Base-by-base conservation (phyloP, 768 basidiomycete species). In the Lentinula lateritia region DNA sequence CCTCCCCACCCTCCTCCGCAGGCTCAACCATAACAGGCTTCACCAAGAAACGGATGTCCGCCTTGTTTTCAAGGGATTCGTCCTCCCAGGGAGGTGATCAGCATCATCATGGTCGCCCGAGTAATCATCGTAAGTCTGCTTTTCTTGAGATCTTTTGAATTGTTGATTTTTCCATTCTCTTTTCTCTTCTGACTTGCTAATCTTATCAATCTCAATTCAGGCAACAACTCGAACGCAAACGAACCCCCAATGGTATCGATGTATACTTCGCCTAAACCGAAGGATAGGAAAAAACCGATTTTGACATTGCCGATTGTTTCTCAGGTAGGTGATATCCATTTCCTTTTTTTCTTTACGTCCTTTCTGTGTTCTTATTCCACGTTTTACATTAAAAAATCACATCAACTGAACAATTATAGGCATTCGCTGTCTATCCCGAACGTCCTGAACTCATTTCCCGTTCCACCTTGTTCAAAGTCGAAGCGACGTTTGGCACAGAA, bases 371-470 rank as follows among this genome's bases (percentile, higher is more conserved):
- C 2, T 18, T 36, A 6, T 5, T 15, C 16, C 13, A 23, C 23
- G 23, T 39, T 39, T 28, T 32, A 53, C 35, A 28, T 16, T 53
- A 7, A 28, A 28, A 28, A 28, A 28, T 3, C 2, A 28, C 28
- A 28, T 28, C 28, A 4, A 28, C n/a, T 16, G 7, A 10, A 3
- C 38, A 8, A 9, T 50, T 32, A 39, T 93, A 97, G 74, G 92
- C 89, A 16, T 97, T 95, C 69, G 92, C 93, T 2, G 93, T 99
- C 8, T 99, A 95, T 71, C 96, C 96, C 1, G 96, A 98, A 70
- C 84, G 93, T n/a, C 92, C 93, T 9, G 92, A 94, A 66, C 76
- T 97, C 65, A 95, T 98, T 73, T 88, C 82, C 64, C 80, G 86
- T 67, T 95, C 93, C 65, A 94, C 93, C 0, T 75, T 99, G 65